Evolutionary conservation across 176 grass and related monocot genomes (phyloP).

Genomic region (Oryza glumipatula): DNA sequence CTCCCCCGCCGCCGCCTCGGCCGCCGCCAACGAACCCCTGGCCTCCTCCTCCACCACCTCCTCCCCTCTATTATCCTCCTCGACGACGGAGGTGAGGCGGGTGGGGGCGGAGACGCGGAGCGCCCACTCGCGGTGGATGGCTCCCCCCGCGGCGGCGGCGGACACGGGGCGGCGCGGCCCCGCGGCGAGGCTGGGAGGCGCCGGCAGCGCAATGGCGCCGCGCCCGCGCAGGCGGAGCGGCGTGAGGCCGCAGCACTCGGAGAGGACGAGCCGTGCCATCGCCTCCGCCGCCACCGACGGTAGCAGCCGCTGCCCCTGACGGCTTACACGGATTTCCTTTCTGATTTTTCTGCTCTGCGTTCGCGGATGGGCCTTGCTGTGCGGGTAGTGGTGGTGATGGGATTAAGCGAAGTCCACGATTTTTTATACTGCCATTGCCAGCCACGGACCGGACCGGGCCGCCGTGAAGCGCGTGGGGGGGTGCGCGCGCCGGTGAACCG

Average conservation of each 20-base stretch:
- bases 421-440: conserved; percentile 34
- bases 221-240: conserved; percentile 57
- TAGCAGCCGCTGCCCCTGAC: neutral
- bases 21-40: neutral
- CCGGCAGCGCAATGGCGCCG: conserved; percentile 51
- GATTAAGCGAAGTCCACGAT: neutral
- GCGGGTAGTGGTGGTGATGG: conserved; percentile 7
- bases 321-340: neutral
- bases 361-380: neutral
- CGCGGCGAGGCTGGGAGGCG: conserved; percentile 35
- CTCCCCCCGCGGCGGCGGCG: neutral
- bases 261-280: conserved; percentile 74
- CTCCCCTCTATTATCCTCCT: conserved; percentile 28
- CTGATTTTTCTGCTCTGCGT: conserved; percentile 35
- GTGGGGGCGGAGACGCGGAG: conserved; percentile 71
- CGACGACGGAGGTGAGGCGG: conserved; percentile 38
- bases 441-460: neutral
- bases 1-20: neutral
- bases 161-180: conserved; percentile 28
- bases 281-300: neutral
- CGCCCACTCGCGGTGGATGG: conserved; percentile 75
- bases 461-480: neutral
- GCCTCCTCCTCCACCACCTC: conserved; percentile 9
- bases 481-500: neutral
- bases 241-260: conserved; percentile 65